Base-by-base conservation (phyloP, 805 yeast genomes). In the Jamesozyma piceae region DNA sequence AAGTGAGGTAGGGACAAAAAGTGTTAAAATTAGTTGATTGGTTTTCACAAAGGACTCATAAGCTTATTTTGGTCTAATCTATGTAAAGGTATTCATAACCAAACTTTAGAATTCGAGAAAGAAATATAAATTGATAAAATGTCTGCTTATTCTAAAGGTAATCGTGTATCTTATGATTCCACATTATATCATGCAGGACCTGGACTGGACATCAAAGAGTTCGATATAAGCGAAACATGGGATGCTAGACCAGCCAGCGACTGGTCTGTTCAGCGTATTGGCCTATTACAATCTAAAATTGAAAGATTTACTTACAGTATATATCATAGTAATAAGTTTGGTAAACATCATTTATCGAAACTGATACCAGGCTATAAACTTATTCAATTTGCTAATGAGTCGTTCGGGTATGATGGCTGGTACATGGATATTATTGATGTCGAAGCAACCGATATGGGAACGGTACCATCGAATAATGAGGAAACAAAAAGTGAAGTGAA, bases 401-500 rank as follows among this genome's bases (percentile, higher is more conserved):
- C 69, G 0, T 77, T 75, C 58, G 82, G 81, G 0, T 73, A 62
- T 52, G 66, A 74, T 46, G 82, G 82, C 8, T 77, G 82, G 82
- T 66, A 70, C 5, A 63, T 73, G 27, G 67, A 66, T 38, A 58
- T 77, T 1, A 22, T 67, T 1, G 53, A 57, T 14, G 44, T 60
- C 1, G 49, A 55, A 22, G 53, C 49, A 2, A 40, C 43, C 13
- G 57, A 57, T 38, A 43, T 49, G 24, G 38, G 36, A n/a, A 44
- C 33, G 20, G 24, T 41, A 27, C 41, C 42, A 14, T 33, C 20
- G 14, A 47, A 37, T 33, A 35, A 13, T 26, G 40, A 38, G n/a
- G 44, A 38, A 31, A 41, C 35, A 32, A 49, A 39, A 15, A 43
- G 45, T 37, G 46, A 41, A n/a, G 39, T 22, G 27, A 43, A 48